Evolutionary conservation across 2,329 filamentous ascomycete species (phyloP).

Genomic region (Pseudogymnoascus sp.): DNA sequence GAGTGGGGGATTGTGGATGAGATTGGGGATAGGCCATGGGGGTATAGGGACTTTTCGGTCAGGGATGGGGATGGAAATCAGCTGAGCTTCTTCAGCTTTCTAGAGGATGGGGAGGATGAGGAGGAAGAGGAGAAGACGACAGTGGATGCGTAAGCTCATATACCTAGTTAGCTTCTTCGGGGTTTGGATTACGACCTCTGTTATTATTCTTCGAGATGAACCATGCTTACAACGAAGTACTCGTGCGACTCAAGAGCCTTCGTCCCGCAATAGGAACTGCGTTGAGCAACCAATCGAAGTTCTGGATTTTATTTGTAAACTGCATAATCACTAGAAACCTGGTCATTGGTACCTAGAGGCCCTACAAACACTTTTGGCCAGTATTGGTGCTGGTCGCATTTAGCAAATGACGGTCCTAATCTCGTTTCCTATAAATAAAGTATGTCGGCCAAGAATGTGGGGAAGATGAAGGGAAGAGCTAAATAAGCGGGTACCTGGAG

Average conservation of each 20-base stretch:
- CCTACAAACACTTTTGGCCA: not conserved
- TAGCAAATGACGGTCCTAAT: not conserved
- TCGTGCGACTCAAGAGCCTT: not conserved
- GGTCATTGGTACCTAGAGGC: not conserved
- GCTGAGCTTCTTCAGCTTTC: slow-evolving; percentile 9
- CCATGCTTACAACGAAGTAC: not conserved
- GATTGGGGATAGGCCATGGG: slow-evolving; percentile 8
- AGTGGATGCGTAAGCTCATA: not conserved
- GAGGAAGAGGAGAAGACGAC: not conserved
- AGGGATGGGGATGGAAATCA: slow-evolving; percentile 4
- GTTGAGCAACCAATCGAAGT: not conserved
- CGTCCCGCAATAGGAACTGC: not conserved
- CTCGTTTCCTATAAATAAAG: not conserved
- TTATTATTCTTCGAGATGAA: not conserved
- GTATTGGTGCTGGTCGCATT: not conserved
- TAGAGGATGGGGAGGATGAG: not conserved
- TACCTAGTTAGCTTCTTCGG: not conserved
- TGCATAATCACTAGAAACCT: not conserved
- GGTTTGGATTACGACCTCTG: not conserved
- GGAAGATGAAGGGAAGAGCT: not conserved
- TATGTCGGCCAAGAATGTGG: not conserved
- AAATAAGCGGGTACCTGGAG: not conserved
- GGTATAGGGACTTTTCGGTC: slow-evolving; percentile 4
- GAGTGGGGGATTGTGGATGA: not conserved
- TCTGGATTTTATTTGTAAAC: not conserved